A percentile compares a stretch with the other conserved stretches of the same genome.
These are phyloP conservation scores for Wickerhamomyces tratensis DNA, from an alignment of 805 yeast genomes.

Conservation along the genomic window DNA sequence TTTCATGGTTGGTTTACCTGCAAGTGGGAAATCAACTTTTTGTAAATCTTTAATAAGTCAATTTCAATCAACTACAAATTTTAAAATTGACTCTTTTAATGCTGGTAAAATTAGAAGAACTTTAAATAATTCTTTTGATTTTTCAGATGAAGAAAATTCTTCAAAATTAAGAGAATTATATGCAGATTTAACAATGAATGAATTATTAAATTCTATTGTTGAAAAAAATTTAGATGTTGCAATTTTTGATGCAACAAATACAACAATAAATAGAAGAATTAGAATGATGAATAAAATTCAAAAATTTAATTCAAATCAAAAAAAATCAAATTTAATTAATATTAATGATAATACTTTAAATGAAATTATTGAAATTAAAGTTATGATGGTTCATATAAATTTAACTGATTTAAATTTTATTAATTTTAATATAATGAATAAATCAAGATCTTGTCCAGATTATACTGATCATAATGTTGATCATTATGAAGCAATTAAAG, in stretches of 20 bases:
- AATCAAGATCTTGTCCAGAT: background rate
- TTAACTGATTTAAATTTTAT: background rate
- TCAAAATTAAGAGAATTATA: constrained; percentile 36
- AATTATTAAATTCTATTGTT: constrained; percentile 31
- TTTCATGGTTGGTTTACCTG: constrained; percentile 70
- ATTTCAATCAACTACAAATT: constrained; percentile 6
- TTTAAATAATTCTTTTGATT: constrained; percentile 21
- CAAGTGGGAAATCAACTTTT: constrained; percentile 67
- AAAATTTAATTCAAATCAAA: constrained; percentile 14
- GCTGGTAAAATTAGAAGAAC: constrained; percentile 66
- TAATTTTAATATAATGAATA: too few species aligned
- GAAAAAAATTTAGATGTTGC: constrained; percentile 38
- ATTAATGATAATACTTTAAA: too few species aligned
- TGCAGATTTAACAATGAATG: constrained; percentile 42
- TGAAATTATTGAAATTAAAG: too few species aligned
- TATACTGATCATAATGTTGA: constrained; percentile 20
- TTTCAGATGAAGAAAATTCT: constrained; percentile 28
- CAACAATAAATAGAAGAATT: constrained; percentile 33
- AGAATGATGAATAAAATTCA: constrained; percentile 12
- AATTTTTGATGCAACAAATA: constrained; percentile 53
- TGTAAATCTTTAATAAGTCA: constrained; percentile 45
- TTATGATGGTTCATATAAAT: background rate
- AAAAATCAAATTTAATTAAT: constrained; percentile 1
- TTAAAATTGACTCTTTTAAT: constrained; percentile 44
- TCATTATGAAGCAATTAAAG: constrained; percentile 42